Conservation (phyloP, 2,329 filamentous ascomycete genomes). For the Basipetospora chlamydospora region DNA sequence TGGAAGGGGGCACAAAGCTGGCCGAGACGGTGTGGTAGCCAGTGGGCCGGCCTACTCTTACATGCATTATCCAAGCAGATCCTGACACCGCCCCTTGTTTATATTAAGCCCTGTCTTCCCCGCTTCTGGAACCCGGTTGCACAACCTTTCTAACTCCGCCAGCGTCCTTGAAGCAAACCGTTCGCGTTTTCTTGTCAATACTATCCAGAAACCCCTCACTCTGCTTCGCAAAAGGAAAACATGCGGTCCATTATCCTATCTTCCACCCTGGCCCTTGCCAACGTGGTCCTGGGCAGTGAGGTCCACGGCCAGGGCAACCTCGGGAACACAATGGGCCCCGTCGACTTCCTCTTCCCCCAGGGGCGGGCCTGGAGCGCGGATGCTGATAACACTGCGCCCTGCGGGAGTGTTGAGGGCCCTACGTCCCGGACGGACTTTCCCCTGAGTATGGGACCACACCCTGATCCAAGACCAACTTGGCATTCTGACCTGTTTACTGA, state of each 20-base stretch:
- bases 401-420: conserved; percentile 29
- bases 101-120: no score
- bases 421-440: conserved; percentile 36
- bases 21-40: no score
- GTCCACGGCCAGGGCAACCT: conserved; percentile 40
- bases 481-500: background rate
- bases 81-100: no score
- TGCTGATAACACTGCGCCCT: conserved; percentile 36
- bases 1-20: no score
- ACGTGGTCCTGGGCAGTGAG: conserved; percentile 22
- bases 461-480: conserved; percentile 6
- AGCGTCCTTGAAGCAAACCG: no score
- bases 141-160: no score
- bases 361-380: conserved; percentile 34
- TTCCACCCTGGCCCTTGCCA: conserved; percentile 2
- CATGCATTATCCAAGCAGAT: no score
- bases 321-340: conserved; percentile 37
- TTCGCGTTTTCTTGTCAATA: no score
- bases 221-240: no score
- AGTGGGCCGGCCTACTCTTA: no score
- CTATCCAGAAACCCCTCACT: no score
- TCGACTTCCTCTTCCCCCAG: conserved; percentile 39
- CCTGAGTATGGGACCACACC: conserved; percentile 19
- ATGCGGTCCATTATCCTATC: conserved; percentile 1
- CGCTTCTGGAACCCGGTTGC: no score